Evolutionary conservation across 2,329 filamentous ascomycete species (phyloP).

Genomic region (Neofusicoccum kwambonambiense): DNA sequence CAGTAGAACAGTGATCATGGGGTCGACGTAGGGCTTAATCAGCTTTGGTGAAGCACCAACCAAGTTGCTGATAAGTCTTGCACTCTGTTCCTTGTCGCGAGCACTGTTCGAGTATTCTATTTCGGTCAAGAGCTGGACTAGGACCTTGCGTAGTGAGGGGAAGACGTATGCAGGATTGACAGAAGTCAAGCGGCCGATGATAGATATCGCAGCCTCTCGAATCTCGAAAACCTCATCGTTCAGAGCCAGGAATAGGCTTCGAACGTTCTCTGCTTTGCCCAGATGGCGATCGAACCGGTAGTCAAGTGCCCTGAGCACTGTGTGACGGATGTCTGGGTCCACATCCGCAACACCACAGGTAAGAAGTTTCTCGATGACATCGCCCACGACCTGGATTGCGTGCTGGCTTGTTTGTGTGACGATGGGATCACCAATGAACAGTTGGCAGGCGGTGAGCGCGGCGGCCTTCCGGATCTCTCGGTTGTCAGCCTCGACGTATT

Average conservation of each 20-base stretch:
- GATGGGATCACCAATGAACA: conserved; percentile 95
- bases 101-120: conserved; percentile 94
- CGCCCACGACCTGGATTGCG: conserved; percentile 92
- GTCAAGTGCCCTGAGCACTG: conserved; percentile 85
- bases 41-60: conserved; percentile 90
- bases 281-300: conserved; percentile 93
- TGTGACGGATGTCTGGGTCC: conserved; percentile 82
- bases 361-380: conserved; percentile 94
- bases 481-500: conserved; percentile 96
- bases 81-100: conserved; percentile 93
- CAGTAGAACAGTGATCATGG: conserved; percentile 91
- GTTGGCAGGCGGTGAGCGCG: conserved; percentile 93
- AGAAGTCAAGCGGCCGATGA: conserved; percentile 87
- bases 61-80: conserved; percentile 85
- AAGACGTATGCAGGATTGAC: conserved; percentile 98
- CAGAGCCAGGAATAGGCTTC: conserved; percentile 89
- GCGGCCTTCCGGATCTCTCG: conserved; percentile 90
- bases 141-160: conserved; percentile 86
- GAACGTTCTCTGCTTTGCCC: conserved; percentile 96
- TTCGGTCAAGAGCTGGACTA: conserved; percentile 94
- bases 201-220: conserved; percentile 89
- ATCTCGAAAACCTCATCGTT: conserved; percentile 95
- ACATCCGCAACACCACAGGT: conserved; percentile 91
- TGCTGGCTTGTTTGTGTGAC: conserved; percentile 97
- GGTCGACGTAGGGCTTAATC: conserved; percentile 94